Conservation (phyloP, 129 eudicot species). For the Escallonia rubra region DNA sequence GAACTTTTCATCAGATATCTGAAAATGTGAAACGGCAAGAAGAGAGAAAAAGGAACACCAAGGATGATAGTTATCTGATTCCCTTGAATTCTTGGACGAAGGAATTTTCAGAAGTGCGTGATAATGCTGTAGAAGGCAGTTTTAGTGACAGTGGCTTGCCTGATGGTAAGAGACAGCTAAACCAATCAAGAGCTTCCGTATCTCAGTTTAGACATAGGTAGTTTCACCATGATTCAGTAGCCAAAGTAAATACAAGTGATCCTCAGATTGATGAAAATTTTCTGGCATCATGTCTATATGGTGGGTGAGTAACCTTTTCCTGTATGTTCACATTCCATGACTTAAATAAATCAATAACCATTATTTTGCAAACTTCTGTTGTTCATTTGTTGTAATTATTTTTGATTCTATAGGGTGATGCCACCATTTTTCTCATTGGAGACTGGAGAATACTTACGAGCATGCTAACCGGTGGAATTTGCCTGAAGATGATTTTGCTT, state of each 20-base stretch:
- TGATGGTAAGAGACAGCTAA: slow-evolving; percentile 34
- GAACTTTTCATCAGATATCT: slow-evolving; percentile 85
- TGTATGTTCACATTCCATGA: too few species aligned
- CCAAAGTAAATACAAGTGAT: not conserved
- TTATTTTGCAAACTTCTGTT: too few species aligned
- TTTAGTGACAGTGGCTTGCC: slow-evolving; percentile 71
- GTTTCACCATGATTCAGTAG: slow-evolving; percentile 12
- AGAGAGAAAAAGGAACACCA: slow-evolving; percentile 54
- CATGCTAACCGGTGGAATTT: too few species aligned
- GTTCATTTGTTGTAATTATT: too few species aligned
- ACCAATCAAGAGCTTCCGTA: slow-evolving; percentile 35
- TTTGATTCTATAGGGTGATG: too few species aligned
- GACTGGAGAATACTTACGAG: too few species aligned
- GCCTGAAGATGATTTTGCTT: too few species aligned
- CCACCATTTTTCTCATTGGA: too few species aligned
- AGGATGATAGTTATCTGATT: slow-evolving; percentile 71
- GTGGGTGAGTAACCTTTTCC: slow-evolving; percentile 4
- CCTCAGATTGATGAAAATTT: not conserved
- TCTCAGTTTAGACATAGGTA: slow-evolving; percentile 40
- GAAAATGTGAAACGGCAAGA: slow-evolving; percentile 71
- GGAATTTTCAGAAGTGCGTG: slow-evolving; percentile 59
- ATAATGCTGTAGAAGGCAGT: slow-evolving; percentile 58
- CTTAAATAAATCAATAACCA: too few species aligned
- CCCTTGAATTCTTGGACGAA: slow-evolving; percentile 64
- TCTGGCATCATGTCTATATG: not conserved